Evolutionary conservation across 2,329 filamentous ascomycete species (phyloP), one percentile per base, ranked within the genome.

Genomic region (Aspergillus sp.): DNA sequence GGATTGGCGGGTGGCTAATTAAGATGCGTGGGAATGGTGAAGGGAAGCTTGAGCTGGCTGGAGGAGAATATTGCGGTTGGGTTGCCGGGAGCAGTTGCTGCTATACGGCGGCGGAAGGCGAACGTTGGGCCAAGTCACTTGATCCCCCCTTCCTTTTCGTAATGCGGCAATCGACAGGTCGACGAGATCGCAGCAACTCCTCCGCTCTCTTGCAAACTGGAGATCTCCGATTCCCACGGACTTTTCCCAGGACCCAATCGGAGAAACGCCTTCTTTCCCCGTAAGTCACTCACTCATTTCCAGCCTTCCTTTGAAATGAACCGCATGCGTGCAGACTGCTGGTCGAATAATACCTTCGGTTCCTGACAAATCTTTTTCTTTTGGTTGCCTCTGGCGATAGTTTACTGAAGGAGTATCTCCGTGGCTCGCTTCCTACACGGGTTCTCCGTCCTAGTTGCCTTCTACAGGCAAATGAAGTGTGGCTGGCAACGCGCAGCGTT

Each of bases 121-220:
- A 45, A 45, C n/a, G 8, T 50, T 28, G 47, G 47, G 47, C 15
- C 47, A 28, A 50, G 53, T 55, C 53, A 55, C 53, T 55, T 55
- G 53, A 55, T 55, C 23, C 25, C 36, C 39, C 53, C 52, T 39
- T 39, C 53, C 53, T 43, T 43, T 55, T 55, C 52, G 25, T 32
- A 15, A 23, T 30, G 41, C 41, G 19, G 19, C 41, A 45, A 45
- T 45, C 41, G 41, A 45, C 41, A 45, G 41, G 41, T 45, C 41
- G 12, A 45, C 41, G 41, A 45, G 41, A 45, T 55, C 39, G 32
- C 53, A 32, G 25, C 53, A 8, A 45, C 23, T 45, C 53, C 28
- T 36, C 53, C 38, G 25, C 19, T 47, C 30, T 30, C 32, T 50
- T 30, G 25, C n/a, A 30, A 36, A 30, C 47, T 6, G n/a, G 47